Conservation (phyloP, 2,329 filamentous ascomycete genomes). For the Aspergillus carbonarius region DNA sequence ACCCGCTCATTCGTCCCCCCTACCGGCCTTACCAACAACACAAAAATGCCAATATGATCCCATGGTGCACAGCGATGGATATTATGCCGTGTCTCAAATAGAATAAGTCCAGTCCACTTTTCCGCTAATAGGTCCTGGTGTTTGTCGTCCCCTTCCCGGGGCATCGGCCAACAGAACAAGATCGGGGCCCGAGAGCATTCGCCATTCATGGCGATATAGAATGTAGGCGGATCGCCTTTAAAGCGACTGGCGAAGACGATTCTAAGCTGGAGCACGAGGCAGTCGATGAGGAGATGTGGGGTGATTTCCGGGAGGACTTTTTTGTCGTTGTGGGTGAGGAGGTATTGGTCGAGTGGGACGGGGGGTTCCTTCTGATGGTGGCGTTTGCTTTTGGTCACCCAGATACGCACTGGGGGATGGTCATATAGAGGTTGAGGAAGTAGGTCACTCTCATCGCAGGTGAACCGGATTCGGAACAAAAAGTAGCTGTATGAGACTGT, state of each 20-base stretch:
- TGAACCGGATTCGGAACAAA: not conserved
- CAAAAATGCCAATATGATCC: not conserved
- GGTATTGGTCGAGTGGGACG: not conserved
- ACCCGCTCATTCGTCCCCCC: not conserved
- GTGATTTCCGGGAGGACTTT: not conserved
- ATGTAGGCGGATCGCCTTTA: not conserved
- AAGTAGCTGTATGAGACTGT: not conserved
- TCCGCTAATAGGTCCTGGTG: not conserved
- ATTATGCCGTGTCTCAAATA: not conserved
- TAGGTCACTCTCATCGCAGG: not conserved
- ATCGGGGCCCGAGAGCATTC: not conserved
- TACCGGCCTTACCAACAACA: not conserved
- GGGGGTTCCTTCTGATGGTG: no score
- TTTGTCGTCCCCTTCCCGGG: not conserved
- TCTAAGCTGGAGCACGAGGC: not conserved
- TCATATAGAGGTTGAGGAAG: not conserved
- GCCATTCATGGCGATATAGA: not conserved
- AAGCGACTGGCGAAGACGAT: not conserved
- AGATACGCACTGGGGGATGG: not conserved
- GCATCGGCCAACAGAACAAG: not conserved
- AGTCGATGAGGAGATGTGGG: not conserved
- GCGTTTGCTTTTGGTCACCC: not conserved
- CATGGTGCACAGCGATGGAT: not conserved
- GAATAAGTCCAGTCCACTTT: not conserved
- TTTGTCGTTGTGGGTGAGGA: not conserved